These are phyloP conservation scores for Pisolithus tinctorius DNA, from an alignment of 768 basidiomycete species.

Conservation along the genomic window DNA sequence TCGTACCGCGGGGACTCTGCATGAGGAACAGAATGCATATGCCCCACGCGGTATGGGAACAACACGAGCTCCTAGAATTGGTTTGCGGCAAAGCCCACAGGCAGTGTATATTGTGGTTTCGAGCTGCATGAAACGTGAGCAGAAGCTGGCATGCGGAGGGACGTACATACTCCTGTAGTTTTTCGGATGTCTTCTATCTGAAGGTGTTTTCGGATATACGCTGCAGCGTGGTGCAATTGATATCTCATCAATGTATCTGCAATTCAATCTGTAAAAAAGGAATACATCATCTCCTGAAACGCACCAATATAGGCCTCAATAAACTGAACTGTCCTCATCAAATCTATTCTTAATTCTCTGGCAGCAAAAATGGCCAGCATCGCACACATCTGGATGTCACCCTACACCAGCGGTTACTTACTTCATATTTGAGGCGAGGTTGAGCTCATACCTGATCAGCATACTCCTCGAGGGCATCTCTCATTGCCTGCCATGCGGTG, in stretches of 20 bases:
- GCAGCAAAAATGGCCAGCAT: slow-evolving; percentile 60
- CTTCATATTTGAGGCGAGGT: background rate
- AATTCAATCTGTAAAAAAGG: background rate
- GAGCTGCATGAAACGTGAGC: slow-evolving; percentile 34
- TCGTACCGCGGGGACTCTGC: slow-evolving; percentile 38
- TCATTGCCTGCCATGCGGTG: slow-evolving; percentile 51
- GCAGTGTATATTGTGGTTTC: slow-evolving; percentile 66
- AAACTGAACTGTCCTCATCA: slow-evolving; percentile 42
- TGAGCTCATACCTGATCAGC: slow-evolving; percentile 46
- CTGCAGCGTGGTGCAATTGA: slow-evolving; percentile 58
- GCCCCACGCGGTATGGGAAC: slow-evolving; percentile 31
- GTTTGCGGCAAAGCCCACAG: slow-evolving; percentile 65
- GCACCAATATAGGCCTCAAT: slow-evolving; percentile 70
- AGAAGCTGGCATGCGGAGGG: background rate
- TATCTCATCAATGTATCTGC: slow-evolving; percentile 59
- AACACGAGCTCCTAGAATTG: slow-evolving; percentile 38
- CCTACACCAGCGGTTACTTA: slow-evolving; percentile 33
- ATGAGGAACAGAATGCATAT: slow-evolving; percentile 51
- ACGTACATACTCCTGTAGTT: slow-evolving; percentile 42
- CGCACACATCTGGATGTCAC: slow-evolving; percentile 77
- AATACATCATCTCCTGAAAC: slow-evolving; percentile 10
- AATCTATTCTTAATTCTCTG: slow-evolving; percentile 46
- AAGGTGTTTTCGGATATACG: slow-evolving; percentile 68
- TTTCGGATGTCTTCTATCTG: slow-evolving; percentile 43
- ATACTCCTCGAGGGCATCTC: slow-evolving; percentile 52